phyloP scores from a whole-genome alignment of 164 flowering plant genomes.

The Macadamia tetraphylla region DNA sequence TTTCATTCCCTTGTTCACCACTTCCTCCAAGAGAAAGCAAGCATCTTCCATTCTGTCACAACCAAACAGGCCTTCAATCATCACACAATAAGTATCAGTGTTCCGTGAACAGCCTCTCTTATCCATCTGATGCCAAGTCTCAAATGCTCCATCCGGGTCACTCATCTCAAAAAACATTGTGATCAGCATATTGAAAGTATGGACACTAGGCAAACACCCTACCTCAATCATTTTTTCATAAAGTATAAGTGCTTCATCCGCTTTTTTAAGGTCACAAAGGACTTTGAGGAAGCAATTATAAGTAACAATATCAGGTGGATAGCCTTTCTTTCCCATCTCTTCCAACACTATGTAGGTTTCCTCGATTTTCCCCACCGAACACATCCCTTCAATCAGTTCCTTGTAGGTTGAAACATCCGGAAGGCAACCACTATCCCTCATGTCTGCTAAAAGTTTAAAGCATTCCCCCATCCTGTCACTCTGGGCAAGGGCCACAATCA shows the following conservation, averaged over 20 bases:
- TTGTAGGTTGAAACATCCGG: conserved; percentile 94
- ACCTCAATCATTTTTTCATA: conserved; percentile 57
- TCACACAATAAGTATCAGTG: conserved; percentile 64
- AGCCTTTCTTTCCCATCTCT: conserved; percentile 85
- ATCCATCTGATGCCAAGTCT: conserved; percentile 84
- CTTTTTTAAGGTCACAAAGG: conserved; percentile 69
- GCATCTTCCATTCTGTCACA: conserved; percentile 56
- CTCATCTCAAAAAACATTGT: conserved; percentile 64
- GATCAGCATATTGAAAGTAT: conserved; percentile 81
- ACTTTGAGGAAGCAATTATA: conserved; percentile 90
- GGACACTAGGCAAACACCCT: conserved; percentile 83
- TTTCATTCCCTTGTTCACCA: conserved; percentile 57
- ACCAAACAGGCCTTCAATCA: conserved; percentile 87
- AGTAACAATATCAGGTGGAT: conserved; percentile 90
- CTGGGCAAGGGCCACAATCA: conserved; percentile 70
- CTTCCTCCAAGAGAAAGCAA: conserved; percentile 57
- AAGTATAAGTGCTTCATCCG: conserved; percentile 63
- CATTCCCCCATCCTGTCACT: conserved; percentile 66
- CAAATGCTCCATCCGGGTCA: conserved; percentile 71
- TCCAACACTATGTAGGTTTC: conserved; percentile 80
- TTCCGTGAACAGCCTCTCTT: conserved; percentile 51
- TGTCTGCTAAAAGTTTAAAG: conserved; percentile 49
- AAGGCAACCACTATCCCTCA: conserved; percentile 76
- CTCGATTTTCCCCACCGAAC: conserved; percentile 58
- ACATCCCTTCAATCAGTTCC: conserved; percentile 86